Base-by-base conservation (phyloP, 441 rosid genomes). In the Arabidopsis hybrid region DNA sequence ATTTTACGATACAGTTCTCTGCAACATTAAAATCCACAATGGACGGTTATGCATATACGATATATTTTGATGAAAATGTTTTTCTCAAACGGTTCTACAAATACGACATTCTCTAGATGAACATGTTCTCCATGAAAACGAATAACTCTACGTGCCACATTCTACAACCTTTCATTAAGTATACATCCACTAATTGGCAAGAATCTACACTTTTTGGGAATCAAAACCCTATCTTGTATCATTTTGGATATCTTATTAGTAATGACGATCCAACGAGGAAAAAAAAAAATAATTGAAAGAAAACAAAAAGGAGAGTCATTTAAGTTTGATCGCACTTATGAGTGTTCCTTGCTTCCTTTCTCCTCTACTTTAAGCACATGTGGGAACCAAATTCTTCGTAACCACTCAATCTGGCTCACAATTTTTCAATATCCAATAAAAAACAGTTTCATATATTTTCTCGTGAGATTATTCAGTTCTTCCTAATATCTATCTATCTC, bases 261-360 rank as follows among this genome's bases (percentile, higher is more conserved):
- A 38, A 5, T 36, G 47, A 17, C 31, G 0, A 59, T 10, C 29
- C 46, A 55, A 32, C 13, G 39, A 32, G 5, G 40, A 17, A 71
- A 56, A 52, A 32, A 56, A 3, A 3, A 11, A 56, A 55, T 55
- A 31, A 55, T 55, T 55, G 39, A 3, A 32, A 32, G 18, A 56
- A 56, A 56, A 72, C 40, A 32, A 32, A 56, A 56, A 56, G 40
- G 39, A n/a, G 39, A 56, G 39, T 56, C 60, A 14, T 56, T 56
- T 52, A 10, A 52, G 57, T 52, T 52, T 52, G 34, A 52, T 51
- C n/a, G n/a, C 60, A 56, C 60, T 32, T 56, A 31, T 32, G 60
- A 55, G 14, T 56, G 35, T 21, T 21, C 26, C 26, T 21, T 21
- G 26, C 26, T 26, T 34, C 34, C 12, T 13, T 32, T 50, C 17